A percentile compares a stretch with the other conserved stretches of the same genome.
Evolutionary conservation across 2,329 filamentous ascomycete genomes (phyloP).

Genomic region (Ciborinia camelliae): DNA sequence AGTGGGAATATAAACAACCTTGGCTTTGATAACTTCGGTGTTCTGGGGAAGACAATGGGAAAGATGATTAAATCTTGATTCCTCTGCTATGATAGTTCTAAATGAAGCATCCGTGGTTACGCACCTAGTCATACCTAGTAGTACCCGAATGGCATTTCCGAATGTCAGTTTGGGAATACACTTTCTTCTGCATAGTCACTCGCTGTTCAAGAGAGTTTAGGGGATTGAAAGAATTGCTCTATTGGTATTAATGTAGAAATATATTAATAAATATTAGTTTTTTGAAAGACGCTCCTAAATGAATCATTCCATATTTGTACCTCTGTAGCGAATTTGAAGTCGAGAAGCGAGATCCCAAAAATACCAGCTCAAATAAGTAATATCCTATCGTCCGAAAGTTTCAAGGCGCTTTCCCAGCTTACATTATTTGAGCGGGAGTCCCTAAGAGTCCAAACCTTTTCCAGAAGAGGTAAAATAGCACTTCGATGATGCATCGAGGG

Average conservation of each 20-base stretch:
- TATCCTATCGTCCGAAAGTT: constrained; percentile 5
- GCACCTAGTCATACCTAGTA: neutral
- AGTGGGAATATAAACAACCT: no score
- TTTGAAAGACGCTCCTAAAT: neutral
- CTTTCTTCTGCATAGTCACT: neutral
- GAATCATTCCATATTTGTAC: neutral
- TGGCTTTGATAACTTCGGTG: no score
- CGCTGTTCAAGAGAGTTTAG: neutral
- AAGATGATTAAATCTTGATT: neutral
- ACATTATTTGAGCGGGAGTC: constrained; percentile 16
- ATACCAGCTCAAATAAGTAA: neutral
- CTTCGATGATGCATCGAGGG: constrained; percentile 30
- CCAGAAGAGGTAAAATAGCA: constrained; percentile 31
- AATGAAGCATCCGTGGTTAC: neutral
- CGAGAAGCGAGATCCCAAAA: neutral
- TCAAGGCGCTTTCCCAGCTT: constrained; percentile 12
- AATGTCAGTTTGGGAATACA: neutral
- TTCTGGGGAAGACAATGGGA: no score
- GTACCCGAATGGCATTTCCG: neutral
- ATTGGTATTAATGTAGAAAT: neutral
- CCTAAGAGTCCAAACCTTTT: constrained; percentile 29
- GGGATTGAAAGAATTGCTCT: no score
- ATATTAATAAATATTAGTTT: neutral
- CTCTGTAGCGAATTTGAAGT: neutral
- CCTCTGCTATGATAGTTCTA: neutral